phyloP scores from a whole-genome alignment of 805 yeast genomes.

The Isabelozyma heimii region DNA sequence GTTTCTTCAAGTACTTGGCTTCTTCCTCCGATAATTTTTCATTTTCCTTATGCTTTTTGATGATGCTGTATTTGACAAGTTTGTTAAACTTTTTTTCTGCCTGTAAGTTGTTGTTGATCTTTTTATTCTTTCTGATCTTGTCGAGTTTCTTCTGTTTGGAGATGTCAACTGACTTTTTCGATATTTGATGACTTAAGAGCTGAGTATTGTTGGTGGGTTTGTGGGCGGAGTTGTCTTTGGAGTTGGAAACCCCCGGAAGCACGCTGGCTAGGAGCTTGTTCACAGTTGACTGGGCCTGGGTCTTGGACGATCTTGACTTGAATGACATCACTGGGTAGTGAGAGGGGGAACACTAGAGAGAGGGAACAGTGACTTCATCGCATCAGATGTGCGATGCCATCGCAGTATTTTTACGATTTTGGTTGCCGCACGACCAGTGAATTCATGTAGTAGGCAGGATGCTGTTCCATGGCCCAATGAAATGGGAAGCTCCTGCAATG shows the following conservation, averaged over 20 bases:
- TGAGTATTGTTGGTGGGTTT: slow-evolving; percentile 14
- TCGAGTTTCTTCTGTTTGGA: slow-evolving; percentile 17
- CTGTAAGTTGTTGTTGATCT: slow-evolving; percentile 25
- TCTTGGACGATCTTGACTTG: slow-evolving; percentile 24
- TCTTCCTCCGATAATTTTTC: slow-evolving; percentile 28
- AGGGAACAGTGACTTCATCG: background rate
- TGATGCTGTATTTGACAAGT: slow-evolving; percentile 36
- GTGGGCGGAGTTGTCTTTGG: background rate
- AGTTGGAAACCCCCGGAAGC: slow-evolving; percentile 3
- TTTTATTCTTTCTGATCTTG: slow-evolving; percentile 18
- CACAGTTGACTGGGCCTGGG: slow-evolving; percentile 40
- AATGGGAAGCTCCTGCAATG: no score
- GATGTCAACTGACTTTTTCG: slow-evolving; percentile 12
- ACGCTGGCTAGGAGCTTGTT: slow-evolving; percentile 32
- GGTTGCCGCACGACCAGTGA: background rate
- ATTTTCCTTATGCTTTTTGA: slow-evolving; percentile 27
- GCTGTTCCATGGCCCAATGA: no score
- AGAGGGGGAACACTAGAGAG: background rate
- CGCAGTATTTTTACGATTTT: background rate
- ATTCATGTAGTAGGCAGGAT: no score
- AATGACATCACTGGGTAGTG: slow-evolving; percentile 17
- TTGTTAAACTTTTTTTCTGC: slow-evolving; percentile 31
- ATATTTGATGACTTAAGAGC: slow-evolving; percentile 13
- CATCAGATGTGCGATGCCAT: background rate
- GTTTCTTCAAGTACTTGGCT: slow-evolving; percentile 35